These are phyloP conservation scores for Aspergillus sp. DNA, from an alignment of 2,329 filamentous ascomycete species.

Conservation along the genomic window DNA sequence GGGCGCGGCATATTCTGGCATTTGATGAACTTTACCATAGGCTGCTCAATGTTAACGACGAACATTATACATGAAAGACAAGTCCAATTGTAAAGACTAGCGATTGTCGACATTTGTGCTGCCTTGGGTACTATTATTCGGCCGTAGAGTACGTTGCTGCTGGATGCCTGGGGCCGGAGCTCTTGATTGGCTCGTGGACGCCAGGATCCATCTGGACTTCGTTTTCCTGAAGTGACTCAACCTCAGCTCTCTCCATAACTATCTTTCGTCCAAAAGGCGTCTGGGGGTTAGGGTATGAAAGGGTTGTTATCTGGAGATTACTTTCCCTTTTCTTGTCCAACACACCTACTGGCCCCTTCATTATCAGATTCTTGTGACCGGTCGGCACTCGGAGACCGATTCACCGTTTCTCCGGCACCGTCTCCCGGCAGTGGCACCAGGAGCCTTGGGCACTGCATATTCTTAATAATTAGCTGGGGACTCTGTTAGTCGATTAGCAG, in stretches of 20 bases:
- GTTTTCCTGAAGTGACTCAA: constrained; percentile 1
- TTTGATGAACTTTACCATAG: not conserved
- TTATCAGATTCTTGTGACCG: not conserved
- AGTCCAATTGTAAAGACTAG: not conserved
- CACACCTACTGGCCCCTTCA: not conserved
- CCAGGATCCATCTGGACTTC: constrained; percentile 1
- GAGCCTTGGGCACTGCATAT: constrained; percentile 18
- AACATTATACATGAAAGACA: not conserved
- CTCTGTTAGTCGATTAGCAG: not conserved
- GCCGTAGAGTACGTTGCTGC: not conserved
- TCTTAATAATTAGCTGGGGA: not conserved
- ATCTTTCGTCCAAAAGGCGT: constrained; percentile 5
- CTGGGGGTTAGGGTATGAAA: not conserved
- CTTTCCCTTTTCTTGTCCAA: not conserved
- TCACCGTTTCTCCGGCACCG: constrained; percentile 1
- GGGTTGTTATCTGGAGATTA: not conserved
- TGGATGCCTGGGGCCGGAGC: not conserved
- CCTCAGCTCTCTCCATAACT: not conserved
- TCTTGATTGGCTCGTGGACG: constrained; percentile 2
- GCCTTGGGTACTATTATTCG: not conserved
- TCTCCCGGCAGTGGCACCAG: not conserved
- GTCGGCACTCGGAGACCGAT: constrained; percentile 8
- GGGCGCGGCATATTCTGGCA: constrained; percentile 6
- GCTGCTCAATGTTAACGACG: not conserved
- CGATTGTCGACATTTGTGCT: not conserved